phyloP scores from a whole-genome alignment of 352 stramenopile species.

The Ophiocytium majus region DNA sequence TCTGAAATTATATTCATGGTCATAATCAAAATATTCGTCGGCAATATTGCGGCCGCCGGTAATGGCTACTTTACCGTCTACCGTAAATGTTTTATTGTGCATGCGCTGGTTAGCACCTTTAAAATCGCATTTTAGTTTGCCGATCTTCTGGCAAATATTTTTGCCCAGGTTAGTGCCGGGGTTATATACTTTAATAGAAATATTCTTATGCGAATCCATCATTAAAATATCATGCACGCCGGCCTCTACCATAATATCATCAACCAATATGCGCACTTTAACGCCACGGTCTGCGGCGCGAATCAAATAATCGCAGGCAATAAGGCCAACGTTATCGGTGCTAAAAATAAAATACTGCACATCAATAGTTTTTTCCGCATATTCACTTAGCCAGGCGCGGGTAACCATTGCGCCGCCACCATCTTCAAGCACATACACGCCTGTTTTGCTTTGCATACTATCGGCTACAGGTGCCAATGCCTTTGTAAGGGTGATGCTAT shows the following conservation, averaged over 20 bases:
- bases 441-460: constrained; percentile 25
- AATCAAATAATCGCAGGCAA: constrained; percentile 29
- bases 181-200: constrained; percentile 27
- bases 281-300: constrained; percentile 14
- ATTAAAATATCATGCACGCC: constrained; percentile 24
- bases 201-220: constrained; percentile 23
- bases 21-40: constrained; percentile 32
- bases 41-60: constrained; percentile 25
- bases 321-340: constrained; percentile 26
- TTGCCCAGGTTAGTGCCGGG: constrained; percentile 23
- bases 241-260: constrained; percentile 26
- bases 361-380: constrained; percentile 28
- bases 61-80: constrained; percentile 33
- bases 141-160: constrained; percentile 21
- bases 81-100: constrained; percentile 31
- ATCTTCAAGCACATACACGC: constrained; percentile 27
- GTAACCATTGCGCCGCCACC: constrained; percentile 16
- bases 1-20: constrained; percentile 31
- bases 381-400: constrained; percentile 18
- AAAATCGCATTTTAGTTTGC: constrained; percentile 21
- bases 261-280: constrained; percentile 26
- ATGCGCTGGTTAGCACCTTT: constrained; percentile 25
- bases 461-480: no score
- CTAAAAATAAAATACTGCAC: constrained; percentile 32
- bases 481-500: no score